phyloP scores from a whole-genome alignment of 495 filamentous ascomycete genomes.

The Clavariopsis aquatica region DNA sequence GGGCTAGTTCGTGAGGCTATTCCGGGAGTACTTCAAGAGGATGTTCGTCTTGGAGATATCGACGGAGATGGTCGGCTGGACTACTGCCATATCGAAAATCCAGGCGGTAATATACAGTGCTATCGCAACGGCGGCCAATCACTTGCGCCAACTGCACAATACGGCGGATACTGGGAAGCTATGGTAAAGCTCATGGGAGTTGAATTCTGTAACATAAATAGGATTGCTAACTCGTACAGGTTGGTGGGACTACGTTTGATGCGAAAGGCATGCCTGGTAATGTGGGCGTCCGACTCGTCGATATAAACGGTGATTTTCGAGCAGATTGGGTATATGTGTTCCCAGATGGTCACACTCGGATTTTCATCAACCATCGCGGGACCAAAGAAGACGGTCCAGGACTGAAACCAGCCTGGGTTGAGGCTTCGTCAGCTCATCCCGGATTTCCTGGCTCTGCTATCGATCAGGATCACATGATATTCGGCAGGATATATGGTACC shows the following conservation, averaged over 20 bases:
- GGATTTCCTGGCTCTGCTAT: not conserved
- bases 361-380: slow-evolving; percentile 41
- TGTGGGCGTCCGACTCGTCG: slow-evolving; percentile 37
- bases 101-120: not conserved
- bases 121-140: not conserved
- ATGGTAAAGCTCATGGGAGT: too few relatives aligned
- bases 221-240: slow-evolving; percentile 11
- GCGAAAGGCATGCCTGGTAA: slow-evolving; percentile 38
- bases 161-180: not conserved
- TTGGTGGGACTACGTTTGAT: slow-evolving; percentile 11
- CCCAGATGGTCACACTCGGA: slow-evolving; percentile 31
- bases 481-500: slow-evolving; percentile 7
- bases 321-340: slow-evolving; percentile 44
- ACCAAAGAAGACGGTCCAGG: slow-evolving; percentile 19
- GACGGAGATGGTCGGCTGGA: not conserved
- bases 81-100: not conserved
- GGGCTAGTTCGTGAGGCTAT: not conserved
- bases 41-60: not conserved
- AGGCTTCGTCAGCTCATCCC: not conserved
- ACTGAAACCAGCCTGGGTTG: slow-evolving; percentile 9
- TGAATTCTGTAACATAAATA: too few relatives aligned
- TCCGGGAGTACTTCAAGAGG: not conserved
- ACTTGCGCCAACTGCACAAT: not conserved
- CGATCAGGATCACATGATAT: slow-evolving; percentile 2
- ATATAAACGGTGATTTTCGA: slow-evolving; percentile 45